phyloP scores from a whole-genome alignment of 345 rosid species.

The Litchi chinensis region DNA sequence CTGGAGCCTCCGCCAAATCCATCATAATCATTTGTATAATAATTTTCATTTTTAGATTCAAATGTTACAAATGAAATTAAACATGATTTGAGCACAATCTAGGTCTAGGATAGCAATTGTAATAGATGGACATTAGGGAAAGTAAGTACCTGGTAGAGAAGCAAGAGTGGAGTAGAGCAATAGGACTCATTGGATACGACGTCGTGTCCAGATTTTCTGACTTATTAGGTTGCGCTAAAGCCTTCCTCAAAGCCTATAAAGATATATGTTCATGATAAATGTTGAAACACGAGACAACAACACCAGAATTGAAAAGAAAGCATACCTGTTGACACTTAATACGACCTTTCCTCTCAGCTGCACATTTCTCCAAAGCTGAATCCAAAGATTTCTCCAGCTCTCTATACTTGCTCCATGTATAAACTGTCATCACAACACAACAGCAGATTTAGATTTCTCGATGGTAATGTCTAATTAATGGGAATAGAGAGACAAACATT shows the following conservation, averaged over 20 bases:
- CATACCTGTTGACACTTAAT: slow-evolving; percentile 84
- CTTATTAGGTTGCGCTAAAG: slow-evolving; percentile 43
- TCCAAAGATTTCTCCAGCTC: slow-evolving; percentile 66
- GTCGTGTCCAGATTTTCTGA: slow-evolving; percentile 40
- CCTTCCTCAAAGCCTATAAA: slow-evolving; percentile 69
- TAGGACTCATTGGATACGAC: slow-evolving; percentile 75
- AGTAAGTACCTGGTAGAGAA: slow-evolving; percentile 65
- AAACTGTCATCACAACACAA: slow-evolving; percentile 39
- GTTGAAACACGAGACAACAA: neutral
- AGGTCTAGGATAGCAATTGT: too few species aligned
- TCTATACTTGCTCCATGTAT: slow-evolving; percentile 44
- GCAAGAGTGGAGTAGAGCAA: slow-evolving; percentile 79
- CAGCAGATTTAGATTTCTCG: neutral
- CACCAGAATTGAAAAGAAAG: neutral
- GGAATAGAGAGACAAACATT: neutral
- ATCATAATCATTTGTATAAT: neutral
- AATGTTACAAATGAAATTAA: neutral
- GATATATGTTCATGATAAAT: neutral
- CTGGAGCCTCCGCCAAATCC: neutral
- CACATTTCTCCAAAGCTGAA: slow-evolving; percentile 59
- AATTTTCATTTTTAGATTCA: neutral
- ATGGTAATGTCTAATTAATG: neutral
- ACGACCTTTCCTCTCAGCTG: slow-evolving; percentile 90
- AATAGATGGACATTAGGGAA: too few species aligned
- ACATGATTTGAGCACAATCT: too few species aligned